Percentiles rank a stretch among this genome's conserved stretches.
Evolutionary conservation across 106 monocot genomes (phyloP).

Genomic region (Dendrobium nobile): DNA sequence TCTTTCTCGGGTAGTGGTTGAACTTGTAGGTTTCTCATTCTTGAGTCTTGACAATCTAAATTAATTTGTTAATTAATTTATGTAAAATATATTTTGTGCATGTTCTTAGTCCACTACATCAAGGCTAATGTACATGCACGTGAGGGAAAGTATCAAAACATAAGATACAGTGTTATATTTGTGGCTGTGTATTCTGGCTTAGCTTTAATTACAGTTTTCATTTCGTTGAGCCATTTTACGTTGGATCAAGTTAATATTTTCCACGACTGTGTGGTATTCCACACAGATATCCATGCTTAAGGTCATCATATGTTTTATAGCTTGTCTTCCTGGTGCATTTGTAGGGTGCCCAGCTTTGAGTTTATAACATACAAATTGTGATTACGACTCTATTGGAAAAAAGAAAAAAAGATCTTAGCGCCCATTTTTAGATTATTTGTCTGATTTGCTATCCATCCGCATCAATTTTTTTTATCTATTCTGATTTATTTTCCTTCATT

Average conservation of each 20-base stretch:
- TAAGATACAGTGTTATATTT: neutral
- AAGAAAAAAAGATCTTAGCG: too few species aligned
- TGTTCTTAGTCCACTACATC: neutral
- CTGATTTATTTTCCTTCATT: neutral
- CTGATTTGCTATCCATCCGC: neutral
- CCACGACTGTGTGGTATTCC: neutral
- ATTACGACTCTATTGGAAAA: too few species aligned
- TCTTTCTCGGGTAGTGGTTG: too few species aligned
- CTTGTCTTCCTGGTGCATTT: neutral
- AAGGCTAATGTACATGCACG: neutral
- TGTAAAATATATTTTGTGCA: neutral
- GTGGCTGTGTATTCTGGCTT: neutral
- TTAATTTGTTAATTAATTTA: neutral
- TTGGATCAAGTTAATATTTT: neutral
- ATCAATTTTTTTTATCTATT: neutral
- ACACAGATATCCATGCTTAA: neutral
- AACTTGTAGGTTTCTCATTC: too few species aligned
- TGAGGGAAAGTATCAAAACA: neutral
- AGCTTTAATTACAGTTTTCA: neutral
- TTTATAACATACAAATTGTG: too few species aligned
- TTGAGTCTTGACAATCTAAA: too few species aligned
- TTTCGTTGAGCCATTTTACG: neutral
- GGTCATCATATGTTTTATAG: neutral
- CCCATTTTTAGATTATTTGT: neutral
- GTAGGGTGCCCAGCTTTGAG: neutral